Conservation (phyloP, 1,284 basidiomycete genomes). For the Cutaneotrichosporon arboriforme region DNA sequence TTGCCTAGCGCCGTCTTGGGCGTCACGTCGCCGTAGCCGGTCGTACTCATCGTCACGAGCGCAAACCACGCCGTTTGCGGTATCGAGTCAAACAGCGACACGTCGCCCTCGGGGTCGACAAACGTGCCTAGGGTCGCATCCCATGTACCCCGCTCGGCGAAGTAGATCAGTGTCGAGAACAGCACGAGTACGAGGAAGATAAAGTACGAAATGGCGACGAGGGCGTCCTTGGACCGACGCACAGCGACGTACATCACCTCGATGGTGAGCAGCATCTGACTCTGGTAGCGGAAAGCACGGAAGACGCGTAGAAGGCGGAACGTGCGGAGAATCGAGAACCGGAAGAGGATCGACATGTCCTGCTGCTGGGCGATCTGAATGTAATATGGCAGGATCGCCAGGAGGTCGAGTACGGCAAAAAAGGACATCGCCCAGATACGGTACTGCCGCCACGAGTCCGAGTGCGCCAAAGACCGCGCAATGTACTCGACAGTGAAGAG, state of each 20-base stretch:
- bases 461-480: slow-evolving; percentile 45
- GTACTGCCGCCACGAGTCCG: slow-evolving; percentile 45
- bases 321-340: slow-evolving; percentile 73
- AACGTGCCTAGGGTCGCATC: slow-evolving; percentile 70
- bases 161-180: slow-evolving; percentile 80
- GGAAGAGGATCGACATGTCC: slow-evolving; percentile 78
- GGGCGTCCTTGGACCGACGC: slow-evolving; percentile 72
- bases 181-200: slow-evolving; percentile 78
- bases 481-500: slow-evolving; percentile 69
- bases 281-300: slow-evolving; percentile 68
- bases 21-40: slow-evolving; percentile 69
- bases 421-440: slow-evolving; percentile 55
- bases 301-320: slow-evolving; percentile 80
- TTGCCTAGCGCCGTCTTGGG: slow-evolving; percentile 75
- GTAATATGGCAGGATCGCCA: slow-evolving; percentile 80
- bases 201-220: slow-evolving; percentile 79
- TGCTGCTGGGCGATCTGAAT: slow-evolving; percentile 73
- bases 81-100: slow-evolving; percentile 57
- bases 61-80: slow-evolving; percentile 69
- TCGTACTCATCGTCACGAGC: slow-evolving; percentile 51
- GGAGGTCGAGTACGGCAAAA: slow-evolving; percentile 74
- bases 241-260: slow-evolving; percentile 91
- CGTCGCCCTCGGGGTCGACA: slow-evolving; percentile 72
- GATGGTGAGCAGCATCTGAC: slow-evolving; percentile 67
- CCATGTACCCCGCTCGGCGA: slow-evolving; percentile 81